Conservation (phyloP, 2,329 filamentous ascomycete species). For the Cercospora nicotianae region DNA sequence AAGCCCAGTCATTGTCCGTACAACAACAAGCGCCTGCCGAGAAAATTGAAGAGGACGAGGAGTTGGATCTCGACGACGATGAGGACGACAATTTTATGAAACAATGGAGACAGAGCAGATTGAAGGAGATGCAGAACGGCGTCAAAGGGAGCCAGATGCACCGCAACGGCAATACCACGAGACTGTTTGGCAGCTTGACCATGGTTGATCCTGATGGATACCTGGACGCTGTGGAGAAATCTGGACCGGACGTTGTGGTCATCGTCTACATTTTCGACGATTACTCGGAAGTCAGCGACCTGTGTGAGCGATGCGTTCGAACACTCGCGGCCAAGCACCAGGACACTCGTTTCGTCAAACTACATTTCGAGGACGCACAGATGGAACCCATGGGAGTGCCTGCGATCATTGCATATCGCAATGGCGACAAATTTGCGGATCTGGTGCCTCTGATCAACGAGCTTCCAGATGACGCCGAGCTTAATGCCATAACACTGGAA, state of each 20-base stretch:
- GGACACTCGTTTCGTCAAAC: conserved; percentile 80
- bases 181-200: conserved; percentile 76
- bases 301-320: conserved; percentile 75
- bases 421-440: conserved; percentile 86
- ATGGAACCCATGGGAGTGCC: conserved; percentile 88
- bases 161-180: conserved; percentile 49
- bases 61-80: conserved; percentile 59
- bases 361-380: conserved; percentile 88
- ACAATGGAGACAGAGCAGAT: conserved; percentile 78
- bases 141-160: conserved; percentile 64
- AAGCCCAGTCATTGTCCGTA: conserved; percentile 21
- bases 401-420: conserved; percentile 83
- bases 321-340: conserved; percentile 71
- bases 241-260: conserved; percentile 74
- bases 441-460: conserved; percentile 83
- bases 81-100: conserved; percentile 80
- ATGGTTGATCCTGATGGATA: conserved; percentile 88
- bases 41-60: conserved; percentile 42
- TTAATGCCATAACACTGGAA: conserved; percentile 57
- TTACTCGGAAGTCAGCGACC: conserved; percentile 72
- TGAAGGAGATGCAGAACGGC: conserved; percentile 68
- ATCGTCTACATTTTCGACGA: conserved; percentile 93
- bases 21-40: conserved; percentile 21
- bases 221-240: conserved; percentile 93
- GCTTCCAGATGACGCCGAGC: conserved; percentile 64